Conservation (phyloP, 208 protist species). For the Endotrypanum monterogeii region DNA sequence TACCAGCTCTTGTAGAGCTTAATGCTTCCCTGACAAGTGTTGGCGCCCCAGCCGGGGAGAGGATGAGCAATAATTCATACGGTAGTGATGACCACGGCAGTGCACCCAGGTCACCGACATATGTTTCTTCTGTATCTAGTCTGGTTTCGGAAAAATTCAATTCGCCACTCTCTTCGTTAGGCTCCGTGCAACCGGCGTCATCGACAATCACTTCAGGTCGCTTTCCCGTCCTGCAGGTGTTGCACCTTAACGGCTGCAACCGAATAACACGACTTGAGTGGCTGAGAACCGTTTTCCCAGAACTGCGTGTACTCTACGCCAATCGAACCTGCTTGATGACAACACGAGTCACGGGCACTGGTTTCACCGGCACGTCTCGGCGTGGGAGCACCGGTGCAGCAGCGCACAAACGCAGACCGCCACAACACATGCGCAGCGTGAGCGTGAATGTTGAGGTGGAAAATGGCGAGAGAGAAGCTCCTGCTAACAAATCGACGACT, state of each 20-base stretch:
- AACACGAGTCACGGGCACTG: slow-evolving; percentile 9
- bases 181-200: slow-evolving; percentile 15
- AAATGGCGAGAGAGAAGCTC: not conserved
- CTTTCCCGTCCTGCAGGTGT: slow-evolving; percentile 31
- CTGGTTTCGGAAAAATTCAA: not conserved
- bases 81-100: slow-evolving; percentile 4
- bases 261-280: slow-evolving; percentile 33
- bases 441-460: slow-evolving; percentile 1
- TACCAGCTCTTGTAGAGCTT: slow-evolving; percentile 48
- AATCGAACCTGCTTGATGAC: slow-evolving; percentile 20
- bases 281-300: slow-evolving; percentile 19
- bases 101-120: slow-evolving; percentile 3
- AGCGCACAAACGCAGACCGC: slow-evolving; percentile 13
- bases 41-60: not conserved
- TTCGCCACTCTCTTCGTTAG: not conserved
- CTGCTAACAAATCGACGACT: slow-evolving; percentile 6
- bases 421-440: slow-evolving; percentile 2
- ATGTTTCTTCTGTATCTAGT: slow-evolving; percentile 5
- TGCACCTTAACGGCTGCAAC: slow-evolving; percentile 55
- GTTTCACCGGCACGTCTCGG: slow-evolving; percentile 16
- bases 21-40: slow-evolving; percentile 43
- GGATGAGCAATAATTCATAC: not conserved
- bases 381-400: slow-evolving; percentile 1
- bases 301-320: slow-evolving; percentile 29
- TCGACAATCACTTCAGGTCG: not conserved